These are phyloP conservation scores for Boletus rex-veris DNA, from an alignment of 768 basidiomycete genomes.

Conservation along the genomic window DNA sequence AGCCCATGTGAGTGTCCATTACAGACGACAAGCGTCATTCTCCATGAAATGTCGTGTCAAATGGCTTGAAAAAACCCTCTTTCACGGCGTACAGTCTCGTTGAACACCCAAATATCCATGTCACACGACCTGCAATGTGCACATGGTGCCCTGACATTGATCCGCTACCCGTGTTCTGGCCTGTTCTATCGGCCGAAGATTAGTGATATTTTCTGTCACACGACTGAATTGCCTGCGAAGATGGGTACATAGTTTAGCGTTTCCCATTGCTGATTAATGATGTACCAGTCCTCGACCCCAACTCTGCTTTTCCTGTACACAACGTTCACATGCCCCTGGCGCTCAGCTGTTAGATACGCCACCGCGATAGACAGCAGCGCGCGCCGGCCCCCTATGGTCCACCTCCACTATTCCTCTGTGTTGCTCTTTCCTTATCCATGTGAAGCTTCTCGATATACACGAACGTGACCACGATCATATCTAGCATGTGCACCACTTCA, in stretches of 20 bases:
- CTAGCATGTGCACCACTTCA: background rate
- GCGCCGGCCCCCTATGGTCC: background rate
- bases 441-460: background rate
- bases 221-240: background rate
- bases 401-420: background rate
- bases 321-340: background rate
- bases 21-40: background rate
- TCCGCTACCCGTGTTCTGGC: background rate
- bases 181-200: background rate
- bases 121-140: slow-evolving; percentile 17
- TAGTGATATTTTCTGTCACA: background rate
- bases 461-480: background rate
- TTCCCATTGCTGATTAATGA: background rate
- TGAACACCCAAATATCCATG: background rate
- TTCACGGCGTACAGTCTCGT: background rate
- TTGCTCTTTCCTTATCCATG: background rate
- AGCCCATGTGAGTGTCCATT: background rate
- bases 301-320: background rate
- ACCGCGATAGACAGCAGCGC: background rate
- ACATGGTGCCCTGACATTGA: slow-evolving; percentile 1
- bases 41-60: background rate
- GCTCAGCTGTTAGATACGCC: background rate
- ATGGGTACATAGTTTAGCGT: background rate
- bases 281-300: background rate
- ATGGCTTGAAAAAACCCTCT: too few relatives aligned